Evolutionary conservation across 192 early-diverging fungal genomes (phyloP).

Genomic region (Gamsiella multidivaricata): DNA sequence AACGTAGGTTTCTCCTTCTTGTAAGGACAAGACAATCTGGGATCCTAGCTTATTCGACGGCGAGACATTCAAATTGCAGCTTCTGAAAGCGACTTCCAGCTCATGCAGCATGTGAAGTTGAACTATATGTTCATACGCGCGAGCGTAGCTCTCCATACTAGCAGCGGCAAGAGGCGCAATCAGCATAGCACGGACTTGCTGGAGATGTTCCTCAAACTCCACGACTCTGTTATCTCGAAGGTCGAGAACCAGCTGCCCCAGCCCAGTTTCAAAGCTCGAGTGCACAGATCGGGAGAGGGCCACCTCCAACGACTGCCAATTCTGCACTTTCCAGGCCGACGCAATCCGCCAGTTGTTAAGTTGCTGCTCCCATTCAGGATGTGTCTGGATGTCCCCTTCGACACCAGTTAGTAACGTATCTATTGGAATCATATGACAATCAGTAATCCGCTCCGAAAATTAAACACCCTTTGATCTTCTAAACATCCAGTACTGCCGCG

Average conservation of each 20-base stretch:
- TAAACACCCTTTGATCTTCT: neutral
- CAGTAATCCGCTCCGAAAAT: neutral
- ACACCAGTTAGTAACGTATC: conserved; percentile 23
- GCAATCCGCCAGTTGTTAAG: conserved; percentile 65
- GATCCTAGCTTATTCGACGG: neutral
- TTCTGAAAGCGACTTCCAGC: conserved; percentile 56
- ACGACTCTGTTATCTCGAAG: conserved; percentile 50
- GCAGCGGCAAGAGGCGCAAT: conserved; percentile 67
- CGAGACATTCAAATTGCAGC: conserved; percentile 9
- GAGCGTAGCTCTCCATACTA: conserved; percentile 72
- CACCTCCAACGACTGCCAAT: conserved; percentile 67
- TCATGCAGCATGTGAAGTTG: conserved; percentile 78
- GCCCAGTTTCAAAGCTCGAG: conserved; percentile 62
- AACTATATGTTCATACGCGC: conserved; percentile 67
- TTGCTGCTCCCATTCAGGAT: conserved; percentile 62
- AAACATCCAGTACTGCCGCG: neutral
- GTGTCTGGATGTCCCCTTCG: conserved; percentile 26
- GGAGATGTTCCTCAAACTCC: conserved; percentile 52
- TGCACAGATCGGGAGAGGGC: conserved; percentile 54
- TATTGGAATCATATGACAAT: neutral
- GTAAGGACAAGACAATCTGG: neutral
- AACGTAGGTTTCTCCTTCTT: neutral
- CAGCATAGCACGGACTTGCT: conserved; percentile 56
- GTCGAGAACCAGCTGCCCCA: conserved; percentile 65
- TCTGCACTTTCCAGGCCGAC: conserved; percentile 72